phyloP scores from a whole-genome alignment of 345 rosid genomes.

The Rhizophora mangle region DNA sequence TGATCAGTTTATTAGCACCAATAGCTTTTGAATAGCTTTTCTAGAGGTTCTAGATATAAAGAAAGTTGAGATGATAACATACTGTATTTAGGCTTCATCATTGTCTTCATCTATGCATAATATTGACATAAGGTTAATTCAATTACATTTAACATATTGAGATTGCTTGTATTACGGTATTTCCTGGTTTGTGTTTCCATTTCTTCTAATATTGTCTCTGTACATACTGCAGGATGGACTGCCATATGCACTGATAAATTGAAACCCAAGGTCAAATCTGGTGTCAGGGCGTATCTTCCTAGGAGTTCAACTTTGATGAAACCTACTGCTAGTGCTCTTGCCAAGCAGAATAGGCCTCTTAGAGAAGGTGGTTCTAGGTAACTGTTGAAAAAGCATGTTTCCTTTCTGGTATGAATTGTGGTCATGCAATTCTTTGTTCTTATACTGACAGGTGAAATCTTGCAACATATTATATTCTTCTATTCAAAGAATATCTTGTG shows the following conservation, averaged over 20 bases:
- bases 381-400: slow-evolving; percentile 11
- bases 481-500: no score
- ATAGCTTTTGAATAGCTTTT: background rate
- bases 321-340: slow-evolving; percentile 84
- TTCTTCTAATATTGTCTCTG: background rate
- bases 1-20: slow-evolving; percentile 16
- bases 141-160: background rate
- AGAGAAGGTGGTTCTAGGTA: slow-evolving; percentile 53
- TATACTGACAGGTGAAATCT: no score
- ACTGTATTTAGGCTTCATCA: background rate
- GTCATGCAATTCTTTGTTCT: no score
- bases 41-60: background rate
- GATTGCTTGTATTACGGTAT: slow-evolving; percentile 1
- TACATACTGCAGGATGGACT: slow-evolving; percentile 43
- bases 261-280: slow-evolving; percentile 38
- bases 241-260: slow-evolving; percentile 29
- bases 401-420: background rate
- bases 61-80: slow-evolving; percentile 3
- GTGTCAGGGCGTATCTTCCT: slow-evolving; percentile 35
- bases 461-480: no score
- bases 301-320: slow-evolving; percentile 93
- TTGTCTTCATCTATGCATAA: background rate
- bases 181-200: background rate
- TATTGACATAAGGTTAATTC: background rate
- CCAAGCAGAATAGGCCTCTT: slow-evolving; percentile 57